Evolutionary conservation across 306 rosid species (phyloP).

Genomic region (Pueraria montana): DNA sequence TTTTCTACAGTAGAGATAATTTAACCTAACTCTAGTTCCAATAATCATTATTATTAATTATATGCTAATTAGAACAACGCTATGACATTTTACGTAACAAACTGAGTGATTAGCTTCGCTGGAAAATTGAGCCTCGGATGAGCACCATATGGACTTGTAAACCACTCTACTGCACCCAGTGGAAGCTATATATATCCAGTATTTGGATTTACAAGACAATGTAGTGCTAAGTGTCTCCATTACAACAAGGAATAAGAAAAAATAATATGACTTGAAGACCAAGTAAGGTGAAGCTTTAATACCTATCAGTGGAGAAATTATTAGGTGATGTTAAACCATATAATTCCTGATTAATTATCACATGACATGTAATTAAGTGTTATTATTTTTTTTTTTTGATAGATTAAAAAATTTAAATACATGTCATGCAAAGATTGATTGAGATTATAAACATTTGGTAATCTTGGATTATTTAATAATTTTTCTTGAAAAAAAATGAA

Average conservation of each 20-base stretch:
- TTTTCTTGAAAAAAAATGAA: background rate
- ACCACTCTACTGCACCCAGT: background rate
- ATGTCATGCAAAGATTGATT: no score
- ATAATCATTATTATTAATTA: background rate
- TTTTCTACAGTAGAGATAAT: background rate
- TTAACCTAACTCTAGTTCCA: background rate
- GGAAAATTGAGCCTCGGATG: constrained; percentile 1
- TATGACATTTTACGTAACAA: constrained; percentile 5
- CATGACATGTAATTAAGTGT: no score
- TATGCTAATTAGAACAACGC: constrained; percentile 7
- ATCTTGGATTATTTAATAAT: no score
- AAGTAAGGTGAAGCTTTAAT: no score
- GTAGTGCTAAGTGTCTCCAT: background rate
- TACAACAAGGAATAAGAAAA: background rate
- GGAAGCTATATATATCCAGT: no score
- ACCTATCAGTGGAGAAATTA: background rate
- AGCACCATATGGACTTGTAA: constrained; percentile 10
- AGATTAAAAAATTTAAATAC: no score
- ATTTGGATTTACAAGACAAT: background rate
- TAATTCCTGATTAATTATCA: no score
- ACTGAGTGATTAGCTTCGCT: background rate
- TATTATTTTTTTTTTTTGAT: no score
- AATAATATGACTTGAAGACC: background rate
- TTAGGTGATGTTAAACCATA: no score
- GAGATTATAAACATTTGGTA: no score